Evolutionary conservation across 148 eudicot species (phyloP).

Genomic region (Talinum fruticosum): DNA sequence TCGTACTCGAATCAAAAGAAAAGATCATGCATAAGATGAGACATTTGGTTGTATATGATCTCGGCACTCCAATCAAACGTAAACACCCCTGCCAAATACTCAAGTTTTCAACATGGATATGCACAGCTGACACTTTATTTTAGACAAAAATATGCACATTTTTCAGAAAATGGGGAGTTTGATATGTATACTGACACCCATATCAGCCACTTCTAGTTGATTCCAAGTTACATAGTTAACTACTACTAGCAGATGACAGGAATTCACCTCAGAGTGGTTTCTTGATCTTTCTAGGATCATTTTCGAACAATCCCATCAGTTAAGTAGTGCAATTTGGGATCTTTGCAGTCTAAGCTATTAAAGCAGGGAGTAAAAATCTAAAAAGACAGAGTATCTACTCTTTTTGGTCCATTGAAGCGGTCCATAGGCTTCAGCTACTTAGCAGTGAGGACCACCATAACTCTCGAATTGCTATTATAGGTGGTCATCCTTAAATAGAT

Average conservation of each 20-base stretch:
- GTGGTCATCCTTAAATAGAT: neutral
- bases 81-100: no score
- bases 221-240: neutral
- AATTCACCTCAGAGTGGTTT: neutral
- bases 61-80: no score
- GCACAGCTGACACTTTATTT: neutral
- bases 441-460: neutral
- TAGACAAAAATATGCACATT: neutral
- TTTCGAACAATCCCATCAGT: neutral
- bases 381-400: neutral
- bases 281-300: slow-evolving; percentile 1
- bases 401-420: neutral
- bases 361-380: neutral
- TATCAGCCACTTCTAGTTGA: neutral
- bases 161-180: neutral
- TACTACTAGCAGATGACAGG: neutral
- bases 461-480: neutral
- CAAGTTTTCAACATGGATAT: neutral
- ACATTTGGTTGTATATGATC: no score
- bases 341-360: neutral
- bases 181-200: neutral
- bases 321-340: neutral
- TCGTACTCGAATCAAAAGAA: no score
- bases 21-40: no score
- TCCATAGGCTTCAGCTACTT: neutral